Evolutionary conservation across 257 asterid genomes (phyloP).

Genomic region (Thymus mandschuricus): DNA sequence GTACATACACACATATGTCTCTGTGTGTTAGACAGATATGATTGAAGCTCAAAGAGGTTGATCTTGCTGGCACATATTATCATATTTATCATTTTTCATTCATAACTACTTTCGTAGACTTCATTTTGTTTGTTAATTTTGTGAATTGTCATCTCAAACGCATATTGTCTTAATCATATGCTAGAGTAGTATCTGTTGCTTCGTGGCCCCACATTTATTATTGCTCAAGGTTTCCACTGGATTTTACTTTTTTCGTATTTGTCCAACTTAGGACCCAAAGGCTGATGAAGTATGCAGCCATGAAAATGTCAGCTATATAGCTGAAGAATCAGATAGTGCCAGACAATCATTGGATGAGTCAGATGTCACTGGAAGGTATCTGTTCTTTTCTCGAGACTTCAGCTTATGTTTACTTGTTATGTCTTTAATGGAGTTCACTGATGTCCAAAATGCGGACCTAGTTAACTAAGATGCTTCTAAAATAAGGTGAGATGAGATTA

Average conservation of each 20-base stretch:
- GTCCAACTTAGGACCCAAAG: slow-evolving; percentile 52
- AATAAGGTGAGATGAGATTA: slow-evolving; percentile 26
- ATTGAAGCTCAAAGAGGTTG: neutral
- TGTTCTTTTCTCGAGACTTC: neutral
- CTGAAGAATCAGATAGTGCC: slow-evolving; percentile 54
- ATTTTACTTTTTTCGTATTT: neutral
- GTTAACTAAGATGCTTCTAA: slow-evolving; percentile 25
- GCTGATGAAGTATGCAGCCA: slow-evolving; percentile 48
- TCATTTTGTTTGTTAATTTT: neutral
- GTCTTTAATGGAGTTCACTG: slow-evolving; percentile 26
- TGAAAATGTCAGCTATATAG: slow-evolving; percentile 52
- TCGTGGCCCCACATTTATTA: neutral
- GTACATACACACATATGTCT: neutral
- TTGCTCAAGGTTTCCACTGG: neutral
- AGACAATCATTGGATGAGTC: slow-evolving; percentile 49
- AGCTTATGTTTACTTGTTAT: slow-evolving; percentile 23
- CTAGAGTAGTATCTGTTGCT: neutral
- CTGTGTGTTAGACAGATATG: neutral
- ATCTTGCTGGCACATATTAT: slow-evolving; percentile 4
- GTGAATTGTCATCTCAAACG: slow-evolving; percentile 1
- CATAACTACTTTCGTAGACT: slow-evolving; percentile 3
- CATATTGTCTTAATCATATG: slow-evolving; percentile 17
- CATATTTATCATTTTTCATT: neutral
- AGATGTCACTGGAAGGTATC: slow-evolving; percentile 61
- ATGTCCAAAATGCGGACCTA: slow-evolving; percentile 4